phyloP scores from a whole-genome alignment of 2,329 filamentous ascomycete species.

The Hypomyces rosellus region DNA sequence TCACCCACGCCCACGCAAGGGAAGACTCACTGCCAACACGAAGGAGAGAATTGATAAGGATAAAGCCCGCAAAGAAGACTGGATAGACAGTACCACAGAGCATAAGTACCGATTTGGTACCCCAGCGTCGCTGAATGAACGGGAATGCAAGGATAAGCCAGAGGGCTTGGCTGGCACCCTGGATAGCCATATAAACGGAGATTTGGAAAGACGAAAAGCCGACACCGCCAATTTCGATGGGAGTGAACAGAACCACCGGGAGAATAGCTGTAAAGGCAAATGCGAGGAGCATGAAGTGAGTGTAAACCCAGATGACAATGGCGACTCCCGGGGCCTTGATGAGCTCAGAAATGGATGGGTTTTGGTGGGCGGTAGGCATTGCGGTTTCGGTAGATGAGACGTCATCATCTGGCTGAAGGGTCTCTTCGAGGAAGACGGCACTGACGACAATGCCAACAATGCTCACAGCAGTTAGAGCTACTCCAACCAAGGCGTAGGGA shows the following conservation, averaged over 20 bases:
- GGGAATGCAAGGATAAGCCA: constrained; percentile 71
- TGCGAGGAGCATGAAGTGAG: constrained; percentile 61
- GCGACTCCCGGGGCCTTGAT: constrained; percentile 57
- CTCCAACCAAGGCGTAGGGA: constrained; percentile 50
- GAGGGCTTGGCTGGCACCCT: constrained; percentile 59
- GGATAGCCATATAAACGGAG: constrained; percentile 57
- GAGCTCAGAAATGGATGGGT: constrained; percentile 33
- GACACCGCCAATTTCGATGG: constrained; percentile 56
- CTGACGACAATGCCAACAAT: constrained; percentile 32
- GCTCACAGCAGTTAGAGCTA: constrained; percentile 48
- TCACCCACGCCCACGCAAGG: constrained; percentile 50
- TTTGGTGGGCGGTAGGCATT: neutral
- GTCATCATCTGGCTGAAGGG: constrained; percentile 27
- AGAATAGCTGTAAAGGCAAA: constrained; percentile 65
- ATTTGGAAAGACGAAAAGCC: constrained; percentile 58
- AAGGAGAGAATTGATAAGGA: constrained; percentile 46
- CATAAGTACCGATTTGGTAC: constrained; percentile 60
- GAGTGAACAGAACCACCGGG: constrained; percentile 64
- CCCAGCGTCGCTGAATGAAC: constrained; percentile 55
- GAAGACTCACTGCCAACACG: constrained; percentile 30
- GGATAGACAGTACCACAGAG: constrained; percentile 52
- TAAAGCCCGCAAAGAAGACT: constrained; percentile 54
- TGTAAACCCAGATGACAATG: constrained; percentile 60
- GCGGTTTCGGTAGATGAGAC: neutral
- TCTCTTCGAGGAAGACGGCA: constrained; percentile 58